phyloP scores from a whole-genome alignment of 2,329 filamentous ascomycete genomes.

The Elsinoe necatrix region DNA sequence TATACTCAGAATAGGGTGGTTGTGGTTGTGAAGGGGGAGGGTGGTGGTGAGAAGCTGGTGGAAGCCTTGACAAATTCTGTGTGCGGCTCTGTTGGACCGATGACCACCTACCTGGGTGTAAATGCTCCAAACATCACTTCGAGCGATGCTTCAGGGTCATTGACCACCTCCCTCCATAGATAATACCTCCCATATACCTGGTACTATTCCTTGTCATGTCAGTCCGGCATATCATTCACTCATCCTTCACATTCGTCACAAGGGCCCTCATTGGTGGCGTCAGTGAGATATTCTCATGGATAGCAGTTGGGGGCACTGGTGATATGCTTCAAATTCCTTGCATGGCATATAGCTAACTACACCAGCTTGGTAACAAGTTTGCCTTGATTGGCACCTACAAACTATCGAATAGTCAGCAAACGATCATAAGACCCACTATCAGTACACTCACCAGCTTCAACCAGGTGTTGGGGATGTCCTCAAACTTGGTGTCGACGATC shows the following conservation, averaged over 20 bases:
- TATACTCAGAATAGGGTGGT: neutral
- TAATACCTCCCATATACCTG: neutral
- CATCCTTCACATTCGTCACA: neutral
- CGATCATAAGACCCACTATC: neutral
- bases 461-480: slow-evolving; percentile 44
- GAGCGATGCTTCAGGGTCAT: neutral
- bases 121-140: neutral
- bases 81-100: neutral
- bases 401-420: slow-evolving; percentile 21
- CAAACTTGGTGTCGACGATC: slow-evolving; percentile 39
- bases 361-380: slow-evolving; percentile 38
- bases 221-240: neutral
- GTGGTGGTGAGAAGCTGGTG: neutral
- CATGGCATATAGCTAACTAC: neutral
- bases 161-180: neutral
- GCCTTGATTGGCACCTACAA: slow-evolving; percentile 40
- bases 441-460: slow-evolving; percentile 28
- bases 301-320: neutral
- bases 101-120: neutral
- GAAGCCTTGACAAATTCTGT: neutral
- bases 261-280: neutral
- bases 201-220: neutral
- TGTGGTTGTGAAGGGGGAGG: neutral
- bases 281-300: neutral
- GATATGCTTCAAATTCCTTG: neutral